These are phyloP conservation scores for Cutaneotrichosporon spelunceum DNA, from an alignment of 1,284 basidiomycete species.

Conservation along the genomic window DNA sequence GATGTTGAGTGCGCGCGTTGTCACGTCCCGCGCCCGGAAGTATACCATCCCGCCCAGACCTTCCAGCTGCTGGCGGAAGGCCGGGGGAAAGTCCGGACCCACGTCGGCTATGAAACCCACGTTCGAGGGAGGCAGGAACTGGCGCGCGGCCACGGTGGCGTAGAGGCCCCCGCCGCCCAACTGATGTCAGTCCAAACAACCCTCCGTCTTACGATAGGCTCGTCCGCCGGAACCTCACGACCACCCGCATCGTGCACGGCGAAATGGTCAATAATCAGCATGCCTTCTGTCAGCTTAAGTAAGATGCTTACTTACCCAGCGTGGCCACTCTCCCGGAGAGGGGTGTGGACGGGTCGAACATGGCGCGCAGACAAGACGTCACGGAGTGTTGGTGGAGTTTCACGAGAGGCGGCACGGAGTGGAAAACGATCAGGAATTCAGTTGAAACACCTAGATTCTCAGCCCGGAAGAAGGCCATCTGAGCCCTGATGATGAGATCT, in stretches of 20 bases:
- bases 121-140: conserved; percentile 46
- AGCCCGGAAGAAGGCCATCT: not conserved
- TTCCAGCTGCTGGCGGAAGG: conserved; percentile 61
- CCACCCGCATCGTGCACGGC: conserved; percentile 61
- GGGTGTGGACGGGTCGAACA: conserved; percentile 1
- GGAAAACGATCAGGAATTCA: not conserved
- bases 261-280: conserved; percentile 87
- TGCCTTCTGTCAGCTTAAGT: conserved; percentile 55
- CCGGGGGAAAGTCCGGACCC: conserved; percentile 70
- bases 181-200: conserved; percentile 50
- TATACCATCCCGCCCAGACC: conserved; percentile 70
- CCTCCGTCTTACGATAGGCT: conserved; percentile 27
- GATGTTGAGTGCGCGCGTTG: conserved; percentile 68
- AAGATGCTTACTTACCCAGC: conserved; percentile 8
- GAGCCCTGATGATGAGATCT: not conserved
- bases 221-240: conserved; percentile 54
- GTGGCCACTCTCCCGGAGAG: conserved; percentile 22
- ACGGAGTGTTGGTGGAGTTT: not conserved
- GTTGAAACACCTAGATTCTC: not conserved
- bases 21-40: conserved; percentile 63
- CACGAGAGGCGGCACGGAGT: not conserved
- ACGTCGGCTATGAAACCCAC: conserved; percentile 81
- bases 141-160: conserved; percentile 39
- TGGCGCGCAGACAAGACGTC: not conserved
- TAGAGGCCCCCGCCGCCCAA: conserved; percentile 86